phyloP scores from a whole-genome alignment of 768 basidiomycete genomes.

The Vararia minispora region DNA sequence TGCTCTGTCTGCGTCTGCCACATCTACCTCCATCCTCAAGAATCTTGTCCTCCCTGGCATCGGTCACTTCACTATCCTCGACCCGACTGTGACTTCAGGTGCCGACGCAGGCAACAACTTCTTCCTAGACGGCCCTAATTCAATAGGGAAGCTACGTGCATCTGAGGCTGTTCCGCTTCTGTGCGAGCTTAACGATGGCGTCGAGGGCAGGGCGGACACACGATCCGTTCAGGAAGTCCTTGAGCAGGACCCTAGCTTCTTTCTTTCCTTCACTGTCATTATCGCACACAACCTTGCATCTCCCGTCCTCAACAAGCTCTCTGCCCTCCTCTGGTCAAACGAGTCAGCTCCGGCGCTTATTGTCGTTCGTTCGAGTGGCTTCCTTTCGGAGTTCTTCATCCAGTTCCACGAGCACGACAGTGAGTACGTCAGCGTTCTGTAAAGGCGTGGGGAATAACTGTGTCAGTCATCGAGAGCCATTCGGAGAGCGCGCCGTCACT shows the following conservation, averaged over 20 bases:
- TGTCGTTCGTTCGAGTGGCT: constrained; percentile 76
- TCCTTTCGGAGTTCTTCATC: constrained; percentile 78
- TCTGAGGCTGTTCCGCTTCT: constrained; percentile 69
- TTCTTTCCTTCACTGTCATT: constrained; percentile 64
- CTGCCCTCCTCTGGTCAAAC: constrained; percentile 58
- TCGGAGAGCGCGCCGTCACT: constrained; percentile 65
- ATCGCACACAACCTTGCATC: constrained; percentile 75
- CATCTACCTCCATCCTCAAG: constrained; percentile 84
- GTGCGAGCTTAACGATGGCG: constrained; percentile 80
- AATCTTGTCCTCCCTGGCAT: constrained; percentile 95
- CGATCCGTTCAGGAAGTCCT: constrained; percentile 49
- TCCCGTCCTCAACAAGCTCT: constrained; percentile 42
- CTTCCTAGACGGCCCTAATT: constrained; percentile 71
- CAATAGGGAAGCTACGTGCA: constrained; percentile 72
- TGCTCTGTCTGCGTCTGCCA: constrained; percentile 70
- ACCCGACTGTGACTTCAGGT: constrained; percentile 44
- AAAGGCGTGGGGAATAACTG: too few species aligned
- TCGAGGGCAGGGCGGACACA: constrained; percentile 55
- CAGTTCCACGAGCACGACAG: constrained; percentile 85
- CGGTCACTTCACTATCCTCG: constrained; percentile 91
- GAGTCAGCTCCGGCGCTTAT: constrained; percentile 56
- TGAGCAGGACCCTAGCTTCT: constrained; percentile 37
- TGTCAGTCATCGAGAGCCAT: constrained; percentile 78
- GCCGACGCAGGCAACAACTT: constrained; percentile 94
- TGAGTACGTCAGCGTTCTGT: constrained; percentile 25